Evolutionary conservation across 2,329 filamentous ascomycete genomes (phyloP), one percentile per base, ranked within the genome.

Genomic region (Pleomassaria siparia): DNA sequence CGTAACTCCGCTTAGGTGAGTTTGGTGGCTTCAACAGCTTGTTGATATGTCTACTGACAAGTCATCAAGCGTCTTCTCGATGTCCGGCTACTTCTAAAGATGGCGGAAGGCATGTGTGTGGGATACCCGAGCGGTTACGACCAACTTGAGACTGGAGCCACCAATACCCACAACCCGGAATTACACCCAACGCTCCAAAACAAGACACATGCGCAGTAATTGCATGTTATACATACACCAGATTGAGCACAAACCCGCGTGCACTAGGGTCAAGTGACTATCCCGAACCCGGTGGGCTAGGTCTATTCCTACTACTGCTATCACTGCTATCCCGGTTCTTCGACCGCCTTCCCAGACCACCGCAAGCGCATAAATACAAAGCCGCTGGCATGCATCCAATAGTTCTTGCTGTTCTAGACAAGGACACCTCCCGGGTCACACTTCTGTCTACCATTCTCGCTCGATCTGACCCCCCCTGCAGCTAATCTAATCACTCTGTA

Each of bases 401-500:
- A n/a, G n/a, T n/a, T n/a, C n/a, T n/a, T n/a, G n/a, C n/a, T n/a
- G 32, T 51, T 39, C 33, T 11, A 46, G 48, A 28, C 41, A 53
- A 49, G 46, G 43, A 13, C 26, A 16, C 30, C 40, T 24, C 16
- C n/a, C n/a, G n/a, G n/a, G n/a, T n/a, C n/a, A n/a, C n/a, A n/a
- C n/a, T n/a, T n/a, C n/a, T n/a, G n/a, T n/a, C n/a, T n/a, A n/a
- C n/a, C 25, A 40, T 37, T 16, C 25, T 46, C 36, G 44, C 44
- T 41, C 41, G 26, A 35, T 35, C 2, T 5, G 2, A 22, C 9
- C 48, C 56, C 9, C 48, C 56, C 40, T 47, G 50, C 45, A 49
- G 36, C 52, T 56, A 58, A 58, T 59, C 30, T 64, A 61, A 44
- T 26, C 49, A 50, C 51, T 44, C 55, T 56, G 55, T 53, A 48